Conservation (phyloP, 352 stramenopile species). For the Blastocystis sp. region DNA sequence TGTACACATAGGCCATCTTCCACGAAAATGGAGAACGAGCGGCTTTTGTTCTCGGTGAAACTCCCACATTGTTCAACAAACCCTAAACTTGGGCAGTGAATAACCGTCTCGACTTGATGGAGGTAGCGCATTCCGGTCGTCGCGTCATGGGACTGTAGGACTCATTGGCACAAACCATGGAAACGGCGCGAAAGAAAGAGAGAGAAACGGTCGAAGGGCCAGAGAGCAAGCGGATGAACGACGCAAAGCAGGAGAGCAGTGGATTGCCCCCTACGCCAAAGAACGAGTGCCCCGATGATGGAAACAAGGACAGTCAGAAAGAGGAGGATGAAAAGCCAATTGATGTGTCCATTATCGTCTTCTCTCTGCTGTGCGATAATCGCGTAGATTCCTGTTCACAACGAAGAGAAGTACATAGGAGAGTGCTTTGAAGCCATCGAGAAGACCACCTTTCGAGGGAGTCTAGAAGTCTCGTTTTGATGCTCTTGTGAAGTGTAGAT, state of each 20-base stretch:
- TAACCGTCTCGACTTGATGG: neutral
- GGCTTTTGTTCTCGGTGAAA: neutral
- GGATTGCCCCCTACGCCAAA: no score
- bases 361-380: neutral
- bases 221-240: neutral
- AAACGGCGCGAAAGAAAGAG: no score
- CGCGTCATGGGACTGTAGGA: no score
- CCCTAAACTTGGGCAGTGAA: neutral
- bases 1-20: slow-evolving; percentile 93
- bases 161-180: no score
- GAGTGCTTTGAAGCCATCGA: slow-evolving; percentile 75
- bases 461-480: slow-evolving; percentile 37
- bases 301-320: neutral
- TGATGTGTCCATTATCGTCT: slow-evolving; percentile 66
- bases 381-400: slow-evolving; percentile 75
- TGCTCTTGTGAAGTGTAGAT: slow-evolving; percentile 31
- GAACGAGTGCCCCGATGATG: no score
- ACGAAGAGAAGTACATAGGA: slow-evolving; percentile 73
- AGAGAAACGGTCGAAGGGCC: no score
- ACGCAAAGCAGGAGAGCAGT: no score
- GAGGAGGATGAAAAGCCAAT: neutral
- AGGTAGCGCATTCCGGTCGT: no score
- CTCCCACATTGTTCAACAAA: no score
- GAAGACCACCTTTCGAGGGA: slow-evolving; percentile 71
- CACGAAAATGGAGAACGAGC: neutral